Evolutionary conservation across 768 basidiomycete species (phyloP).

Genomic region (Rubroboletus satanas): DNA sequence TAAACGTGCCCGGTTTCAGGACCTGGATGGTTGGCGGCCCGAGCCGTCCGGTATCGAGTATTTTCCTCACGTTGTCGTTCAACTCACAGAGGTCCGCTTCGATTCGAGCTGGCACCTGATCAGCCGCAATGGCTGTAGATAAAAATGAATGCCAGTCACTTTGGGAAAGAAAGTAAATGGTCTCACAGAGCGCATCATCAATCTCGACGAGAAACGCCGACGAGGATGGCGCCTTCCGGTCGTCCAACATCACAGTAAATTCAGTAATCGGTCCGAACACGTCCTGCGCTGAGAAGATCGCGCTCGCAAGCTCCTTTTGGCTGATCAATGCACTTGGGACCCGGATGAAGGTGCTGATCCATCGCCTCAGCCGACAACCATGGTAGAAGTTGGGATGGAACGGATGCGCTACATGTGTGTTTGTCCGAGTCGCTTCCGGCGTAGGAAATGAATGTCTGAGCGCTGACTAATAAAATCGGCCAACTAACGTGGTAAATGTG

Average conservation of each 20-base stretch:
- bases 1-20: slow-evolving; percentile 16
- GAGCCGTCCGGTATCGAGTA: background rate
- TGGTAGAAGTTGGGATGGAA: background rate
- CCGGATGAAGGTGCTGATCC: slow-evolving; percentile 5
- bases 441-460: too few species aligned
- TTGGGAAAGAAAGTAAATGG: background rate
- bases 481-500: too few species aligned
- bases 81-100: slow-evolving; percentile 3
- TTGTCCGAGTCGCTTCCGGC: too few species aligned
- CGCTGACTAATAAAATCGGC: too few species aligned
- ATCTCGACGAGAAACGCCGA: slow-evolving; percentile 12
- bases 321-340: background rate
- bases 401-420: too few species aligned
- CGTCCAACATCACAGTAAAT: slow-evolving; percentile 18
- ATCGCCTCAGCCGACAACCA: background rate
- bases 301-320: slow-evolving; percentile 11
- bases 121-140: background rate
- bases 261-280: slow-evolving; percentile 11
- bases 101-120: slow-evolving; percentile 3
- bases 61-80: slow-evolving; percentile 1
- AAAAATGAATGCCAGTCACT: background rate
- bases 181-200: slow-evolving; percentile 7
- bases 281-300: slow-evolving; percentile 14
- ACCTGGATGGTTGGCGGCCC: slow-evolving; percentile 14
- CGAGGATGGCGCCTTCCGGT: background rate